These are phyloP conservation scores for Epichloe uncinata DNA, from an alignment of 2,329 filamentous ascomycete genomes.

Conservation along the genomic window DNA sequence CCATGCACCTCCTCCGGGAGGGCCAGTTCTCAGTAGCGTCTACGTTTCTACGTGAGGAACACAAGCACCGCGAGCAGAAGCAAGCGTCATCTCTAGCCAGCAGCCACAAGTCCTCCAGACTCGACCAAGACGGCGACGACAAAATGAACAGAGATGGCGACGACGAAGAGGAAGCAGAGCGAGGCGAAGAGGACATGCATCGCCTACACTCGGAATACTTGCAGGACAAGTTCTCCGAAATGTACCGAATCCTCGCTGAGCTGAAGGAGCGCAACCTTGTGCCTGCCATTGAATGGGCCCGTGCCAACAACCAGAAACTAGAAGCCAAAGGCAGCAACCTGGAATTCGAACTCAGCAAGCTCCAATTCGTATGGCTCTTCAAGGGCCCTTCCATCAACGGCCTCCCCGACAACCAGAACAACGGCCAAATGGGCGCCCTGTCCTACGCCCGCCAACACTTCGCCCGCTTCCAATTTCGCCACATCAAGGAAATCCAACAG, in stretches of 20 bases:
- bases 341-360: slow-evolving; percentile 83
- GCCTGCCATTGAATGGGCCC: slow-evolving; percentile 81
- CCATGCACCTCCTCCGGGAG: slow-evolving; percentile 91
- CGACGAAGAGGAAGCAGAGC: slow-evolving; percentile 6
- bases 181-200: slow-evolving; percentile 13
- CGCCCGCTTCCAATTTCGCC: slow-evolving; percentile 57
- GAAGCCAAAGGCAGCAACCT: slow-evolving; percentile 80
- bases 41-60: slow-evolving; percentile 66
- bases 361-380: slow-evolving; percentile 86
- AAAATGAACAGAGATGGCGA: slow-evolving; percentile 18
- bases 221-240: slow-evolving; percentile 70
- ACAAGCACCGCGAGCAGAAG: slow-evolving; percentile 20
- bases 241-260: slow-evolving; percentile 80
- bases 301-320: slow-evolving; percentile 53
- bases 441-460: slow-evolving; percentile 68
- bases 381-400: slow-evolving; percentile 44
- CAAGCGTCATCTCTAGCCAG: slow-evolving; percentile 7
- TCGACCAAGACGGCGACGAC: slow-evolving; percentile 20
- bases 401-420: slow-evolving; percentile 36
- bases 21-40: slow-evolving; percentile 83
- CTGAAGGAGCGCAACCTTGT: slow-evolving; percentile 61
- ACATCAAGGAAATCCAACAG: slow-evolving; percentile 66
- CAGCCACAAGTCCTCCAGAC: slow-evolving; percentile 8
- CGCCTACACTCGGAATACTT: slow-evolving; percentile 35
- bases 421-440: slow-evolving; percentile 52